Evolutionary conservation across 192 early-diverging fungal genomes (phyloP), one percentile per base, ranked within the genome.

Genomic region (Backusella tuberculispora): DNA sequence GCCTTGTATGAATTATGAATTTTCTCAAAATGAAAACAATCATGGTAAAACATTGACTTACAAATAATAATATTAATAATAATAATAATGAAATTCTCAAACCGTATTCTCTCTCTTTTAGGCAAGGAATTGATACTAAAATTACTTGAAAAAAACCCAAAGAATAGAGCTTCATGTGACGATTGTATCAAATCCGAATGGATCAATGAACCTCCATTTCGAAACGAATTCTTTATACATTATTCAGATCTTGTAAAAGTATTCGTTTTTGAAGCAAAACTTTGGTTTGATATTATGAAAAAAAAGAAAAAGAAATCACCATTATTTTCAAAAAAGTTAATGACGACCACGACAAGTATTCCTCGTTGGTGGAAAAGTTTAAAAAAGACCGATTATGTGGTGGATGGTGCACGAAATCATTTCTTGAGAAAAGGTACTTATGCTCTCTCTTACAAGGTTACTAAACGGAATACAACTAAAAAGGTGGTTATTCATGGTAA

Each of bases 71-170:
- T n/a, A n/a, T n/a, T n/a, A n/a, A n/a, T n/a, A n/a, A n/a, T n/a
- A n/a, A n/a, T n/a, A n/a, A n/a, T n/a, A n/a, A n/a, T n/a, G n/a
- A n/a, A n/a, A n/a, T n/a, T n/a, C n/a, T n/a, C n/a, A n/a, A n/a
- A n/a, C n/a, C n/a, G n/a, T n/a, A n/a, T n/a, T 42, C 21, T 21
- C 8, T 10, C 10, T 9, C 6, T 8, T 21, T 21, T 60, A 60
- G 53, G 21, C 53, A 26, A 13, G 53, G 21, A 60, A 60, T 21
- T 60, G 8, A 60, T 60, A 60, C 26, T 26, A 26, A 60, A 24
- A 60, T 60, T 60, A 26, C 53, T 60, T 60, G 53, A 60, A 60
- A 60, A 60, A n/a, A 19, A 60, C 9, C 53, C 53, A 14, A 24
- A 60, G n/a, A 60, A 60, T 13, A 17, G 53, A 60, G 53, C 53